phyloP scores from a whole-genome alignment of 441 rosid genomes.

The Hura crepitans region DNA sequence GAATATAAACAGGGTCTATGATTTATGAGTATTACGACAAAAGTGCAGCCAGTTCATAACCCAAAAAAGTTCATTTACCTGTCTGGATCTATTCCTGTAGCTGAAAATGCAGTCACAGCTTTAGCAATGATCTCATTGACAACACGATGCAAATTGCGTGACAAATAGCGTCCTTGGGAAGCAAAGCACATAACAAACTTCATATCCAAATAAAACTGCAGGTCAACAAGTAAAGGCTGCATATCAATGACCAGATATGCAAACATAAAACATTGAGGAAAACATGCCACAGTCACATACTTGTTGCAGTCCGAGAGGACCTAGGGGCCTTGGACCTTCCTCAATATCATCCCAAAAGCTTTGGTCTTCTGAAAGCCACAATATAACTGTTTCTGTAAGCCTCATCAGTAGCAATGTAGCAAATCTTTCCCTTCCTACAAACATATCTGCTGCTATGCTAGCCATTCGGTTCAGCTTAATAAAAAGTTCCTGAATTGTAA shows the following conservation, averaged over 20 bases:
- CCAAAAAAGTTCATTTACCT: slow-evolving; percentile 43
- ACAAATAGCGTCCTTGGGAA: slow-evolving; percentile 93
- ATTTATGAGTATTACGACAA: background rate
- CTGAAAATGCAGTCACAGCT: slow-evolving; percentile 76
- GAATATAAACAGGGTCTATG: no score
- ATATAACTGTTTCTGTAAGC: slow-evolving; percentile 87
- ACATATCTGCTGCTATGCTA: slow-evolving; percentile 91
- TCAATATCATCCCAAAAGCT: slow-evolving; percentile 98
- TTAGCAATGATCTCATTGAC: slow-evolving; percentile 81
- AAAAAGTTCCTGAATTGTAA: slow-evolving; percentile 68
- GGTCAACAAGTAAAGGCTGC: slow-evolving; percentile 6
- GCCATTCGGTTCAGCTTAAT: slow-evolving; percentile 79
- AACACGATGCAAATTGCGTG: slow-evolving; percentile 86
- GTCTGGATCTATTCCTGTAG: slow-evolving; percentile 87
- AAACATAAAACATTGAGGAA: slow-evolving; percentile 1
- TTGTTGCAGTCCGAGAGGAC: slow-evolving; percentile 89
- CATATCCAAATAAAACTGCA: slow-evolving; percentile 94
- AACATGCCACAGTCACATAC: slow-evolving; percentile 35
- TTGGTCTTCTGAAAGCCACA: slow-evolving; percentile 96
- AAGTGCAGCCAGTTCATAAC: background rate
- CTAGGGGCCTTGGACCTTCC: slow-evolving; percentile 88
- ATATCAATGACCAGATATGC: slow-evolving; percentile 15
- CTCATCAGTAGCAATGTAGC: slow-evolving; percentile 88
- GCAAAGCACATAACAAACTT: slow-evolving; percentile 91
- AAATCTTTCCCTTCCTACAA: slow-evolving; percentile 93